Base-by-base conservation (phyloP, 164 flowering plant genomes). In the Vitis amurensis region DNA sequence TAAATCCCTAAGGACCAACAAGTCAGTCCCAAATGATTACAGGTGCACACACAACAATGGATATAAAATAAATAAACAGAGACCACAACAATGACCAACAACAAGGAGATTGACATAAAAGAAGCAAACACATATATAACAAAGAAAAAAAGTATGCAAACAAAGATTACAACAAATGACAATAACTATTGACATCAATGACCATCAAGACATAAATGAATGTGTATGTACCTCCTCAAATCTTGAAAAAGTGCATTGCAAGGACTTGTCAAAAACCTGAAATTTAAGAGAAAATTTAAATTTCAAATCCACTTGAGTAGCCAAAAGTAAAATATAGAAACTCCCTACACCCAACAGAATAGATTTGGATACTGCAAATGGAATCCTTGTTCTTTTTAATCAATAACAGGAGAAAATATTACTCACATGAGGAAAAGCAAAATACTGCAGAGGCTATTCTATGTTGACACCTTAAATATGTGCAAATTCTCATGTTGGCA, bases 191-290 rank as follows among this genome's bases (percentile, higher is more conserved):
- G 37, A 13, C 52, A 12, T 37, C 11, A 51, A 30, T 5, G 27
- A 37, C 44, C 4, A 47, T 68, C 19, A 15, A 50, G 48, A 68
- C 44, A 11, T 17, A 17, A 17, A 17, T 62, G 52, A 52, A 37
- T 17, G 11, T 51, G 53, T 53, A 61, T 14, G 51, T 84, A 94
- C 98, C 97, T 92, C 97, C 30, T 87, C 91, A 55, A 82, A 55
- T 66, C 84, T 83, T 64, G 94, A 78, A 78, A 95, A 91, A 14
- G 89, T 67, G 81, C 93, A 91, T 50, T 63, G 85, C 77, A 91
- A 66, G 16, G 98, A 85, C 78, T 79, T 86, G 81, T 88, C 93
- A 81, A 87, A 93, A 12, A 91, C 97, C 98, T 95, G 88, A 76
- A 84, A 80, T 50, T 9, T 50, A 65, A 61, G 50, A 66, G 30